Base-by-base conservation (phyloP, 257 asterid species). In the Oldenlandia corymbosa region DNA sequence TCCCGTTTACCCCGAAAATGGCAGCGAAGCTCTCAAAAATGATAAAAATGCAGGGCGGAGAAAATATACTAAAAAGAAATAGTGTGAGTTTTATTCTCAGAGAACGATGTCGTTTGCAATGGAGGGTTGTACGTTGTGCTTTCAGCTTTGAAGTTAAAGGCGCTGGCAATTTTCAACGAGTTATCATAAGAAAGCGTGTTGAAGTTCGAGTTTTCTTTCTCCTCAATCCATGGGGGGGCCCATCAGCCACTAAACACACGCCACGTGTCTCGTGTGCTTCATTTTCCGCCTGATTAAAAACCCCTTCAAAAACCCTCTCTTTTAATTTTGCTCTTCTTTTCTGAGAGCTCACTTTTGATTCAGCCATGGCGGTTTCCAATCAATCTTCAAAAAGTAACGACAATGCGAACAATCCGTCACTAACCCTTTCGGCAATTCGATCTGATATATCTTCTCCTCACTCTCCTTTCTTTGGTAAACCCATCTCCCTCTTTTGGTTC, bases 401-500 rank as follows among this genome's bases (percentile, higher is more conserved):
- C 30, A 4, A n/a, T 9, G 34, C 46, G 7, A n/a, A 23, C 1
- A 30, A 57, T 37, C 53, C 56, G 56, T 17, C 61, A 21, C 21
- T 17, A 23, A 60, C 31, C 20, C 47, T n/a, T 43, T 62, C 64
- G 18, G 24, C 42, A 12, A 18, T 37, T 43, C 39, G 53, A 1
- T 23, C 56, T 60, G 11, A n/a, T 59, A n/a, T 17, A 23, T 37
- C 14, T 32, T 16, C 51, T 64, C 5, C 60, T 31, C 31, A 10
- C 7, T 11, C 48, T 10, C 76, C 67, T 45, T 72, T 76, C 66
- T 68, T 76, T 31, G 78, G 81, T 76, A 45, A 72, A 48, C 66
- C 27, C 5, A 10, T 1, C 23, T 53, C n/a, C 14, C 20, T 10
- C 36, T 37, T 6, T 1, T n/a, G n/a, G n/a, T n/a, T n/a, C n/a